Evolutionary conservation across 2,329 filamentous ascomycete genomes (phyloP), one percentile per base, ranked within the genome.

Genomic region (Claviceps arundinis): DNA sequence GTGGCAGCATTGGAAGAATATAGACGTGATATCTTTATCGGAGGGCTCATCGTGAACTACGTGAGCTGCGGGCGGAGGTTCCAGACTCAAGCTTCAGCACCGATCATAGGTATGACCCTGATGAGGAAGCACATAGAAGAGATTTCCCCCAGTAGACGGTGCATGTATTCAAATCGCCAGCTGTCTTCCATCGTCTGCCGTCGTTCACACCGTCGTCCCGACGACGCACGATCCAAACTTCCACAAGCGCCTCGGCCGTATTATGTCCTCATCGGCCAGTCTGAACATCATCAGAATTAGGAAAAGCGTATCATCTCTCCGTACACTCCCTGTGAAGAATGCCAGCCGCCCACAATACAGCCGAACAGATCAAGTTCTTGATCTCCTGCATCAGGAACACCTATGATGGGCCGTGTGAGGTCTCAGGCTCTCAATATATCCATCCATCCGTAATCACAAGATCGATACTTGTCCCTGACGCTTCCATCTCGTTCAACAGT

Each of bases 331-430:
- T 40, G 14, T 13, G 11, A 47, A 59, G 50, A 50, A 64, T 54
- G 53, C 48, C 51, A 2, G 16, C 13, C 34, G 17, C 13, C 53
- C 67, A 68, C 22, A 73, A 78, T 30, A 69, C 76, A 19, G 73
- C 80, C 30, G 66, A 67, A 0, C 81, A 85, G 58, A 74, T 86
- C 66, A 76, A 74, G 55, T 85, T 87, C 62, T 71, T 87, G 24
- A 73, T 87, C 48, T 71, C 73, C 50, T 87, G 84, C 66, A 83
- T 87, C 63, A 73, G 75, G 50, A 67, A 81, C 64, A 76, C 78
- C 9, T 73, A 68, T 59, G 73, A 74, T 56, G 82, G 82, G 82
- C 55, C 80, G 78, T 64, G 83, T 84, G 65, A 60, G 69, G 22
- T 22, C 22, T 22, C 22, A 22, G 22, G 1, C 16, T 1, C 19